These are phyloP conservation scores for Verticillium dahliae DNA, from an alignment of 2,329 filamentous ascomycete species.

Conservation along the genomic window DNA sequence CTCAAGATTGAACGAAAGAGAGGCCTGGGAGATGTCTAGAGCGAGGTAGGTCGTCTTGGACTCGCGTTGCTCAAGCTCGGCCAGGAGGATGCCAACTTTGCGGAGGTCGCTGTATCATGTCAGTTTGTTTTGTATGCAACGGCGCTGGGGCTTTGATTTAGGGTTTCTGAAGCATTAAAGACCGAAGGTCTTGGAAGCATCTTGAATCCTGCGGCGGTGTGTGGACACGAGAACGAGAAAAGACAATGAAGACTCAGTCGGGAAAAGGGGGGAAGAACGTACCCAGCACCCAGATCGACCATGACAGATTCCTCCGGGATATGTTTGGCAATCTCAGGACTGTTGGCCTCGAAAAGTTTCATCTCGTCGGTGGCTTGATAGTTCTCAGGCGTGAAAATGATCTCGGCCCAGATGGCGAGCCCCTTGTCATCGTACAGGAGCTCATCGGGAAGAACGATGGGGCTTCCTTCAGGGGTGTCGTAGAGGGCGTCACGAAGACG, in stretches of 20 bases:
- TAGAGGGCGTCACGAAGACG: constrained; percentile 19
- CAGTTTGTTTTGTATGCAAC: not conserved
- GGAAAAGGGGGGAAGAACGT: constrained; percentile 15
- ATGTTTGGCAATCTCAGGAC: constrained; percentile 25
- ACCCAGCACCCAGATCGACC: constrained; percentile 35
- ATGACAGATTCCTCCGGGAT: constrained; percentile 22
- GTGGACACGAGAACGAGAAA: constrained; percentile 12
- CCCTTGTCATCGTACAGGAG: constrained; percentile 31
- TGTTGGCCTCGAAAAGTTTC: constrained; percentile 25
- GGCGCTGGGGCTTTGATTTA: not conserved
- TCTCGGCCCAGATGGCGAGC: constrained; percentile 31
- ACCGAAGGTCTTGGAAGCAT: not conserved
- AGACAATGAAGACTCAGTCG: constrained; percentile 3
- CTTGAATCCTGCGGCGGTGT: no score
- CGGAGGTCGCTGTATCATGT: constrained; percentile 25
- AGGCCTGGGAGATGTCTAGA: constrained; percentile 30
- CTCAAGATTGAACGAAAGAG: constrained; percentile 25
- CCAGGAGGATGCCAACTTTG: constrained; percentile 30
- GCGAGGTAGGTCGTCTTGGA: constrained; percentile 27
- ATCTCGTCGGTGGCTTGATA: constrained; percentile 36
- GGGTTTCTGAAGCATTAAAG: not conserved
- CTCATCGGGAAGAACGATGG: constrained; percentile 29
- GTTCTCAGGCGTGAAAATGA: constrained; percentile 30
- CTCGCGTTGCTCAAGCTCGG: constrained; percentile 23
- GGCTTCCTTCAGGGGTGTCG: constrained; percentile 16